Conservation (phyloP, 192 early-diverging fungal genomes). For the Diversispora epigaea region DNA sequence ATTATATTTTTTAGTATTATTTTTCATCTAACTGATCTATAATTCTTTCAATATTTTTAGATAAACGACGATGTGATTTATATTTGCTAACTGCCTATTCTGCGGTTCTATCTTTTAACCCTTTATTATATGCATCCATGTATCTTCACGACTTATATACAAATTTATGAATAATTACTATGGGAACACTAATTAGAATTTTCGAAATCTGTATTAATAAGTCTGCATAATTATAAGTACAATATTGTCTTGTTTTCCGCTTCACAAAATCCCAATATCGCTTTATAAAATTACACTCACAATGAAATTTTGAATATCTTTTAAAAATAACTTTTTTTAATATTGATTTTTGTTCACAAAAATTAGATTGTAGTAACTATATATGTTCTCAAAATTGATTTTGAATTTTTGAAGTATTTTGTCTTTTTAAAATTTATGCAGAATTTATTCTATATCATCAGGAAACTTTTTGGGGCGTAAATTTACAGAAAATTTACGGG, state of each 20-base stretch:
- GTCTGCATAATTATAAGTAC: conserved; percentile 14
- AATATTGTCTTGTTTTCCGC: conserved; percentile 12
- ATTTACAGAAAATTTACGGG: no score
- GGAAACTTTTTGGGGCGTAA: no score
- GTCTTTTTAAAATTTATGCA: no score
- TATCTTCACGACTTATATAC: conserved; percentile 23
- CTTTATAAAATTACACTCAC: conserved; percentile 22
- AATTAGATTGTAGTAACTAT: no score
- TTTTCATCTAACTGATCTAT: no score
- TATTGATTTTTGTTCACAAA: no score
- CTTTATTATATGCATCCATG: no score
- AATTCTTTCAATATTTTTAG: conserved; percentile 6
- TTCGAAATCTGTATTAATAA: not conserved
- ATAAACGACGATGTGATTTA: conserved; percentile 8
- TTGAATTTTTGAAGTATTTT: no score
- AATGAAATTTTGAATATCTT: conserved; percentile 26
- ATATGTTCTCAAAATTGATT: no score
- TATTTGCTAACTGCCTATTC: conserved; percentile 14
- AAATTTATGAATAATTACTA: conserved; percentile 16
- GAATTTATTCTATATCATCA: no score
- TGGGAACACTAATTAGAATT: conserved; percentile 7
- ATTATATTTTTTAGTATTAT: no score
- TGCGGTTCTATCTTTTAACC: conserved; percentile 2
- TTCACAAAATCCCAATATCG: conserved; percentile 22
- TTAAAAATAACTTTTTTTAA: no score